A percentile compares a stretch with the other conserved stretches of the same genome.
Conservation (phyloP, 2,329 filamentous ascomycete species). For the Clonostachys rosea region DNA sequence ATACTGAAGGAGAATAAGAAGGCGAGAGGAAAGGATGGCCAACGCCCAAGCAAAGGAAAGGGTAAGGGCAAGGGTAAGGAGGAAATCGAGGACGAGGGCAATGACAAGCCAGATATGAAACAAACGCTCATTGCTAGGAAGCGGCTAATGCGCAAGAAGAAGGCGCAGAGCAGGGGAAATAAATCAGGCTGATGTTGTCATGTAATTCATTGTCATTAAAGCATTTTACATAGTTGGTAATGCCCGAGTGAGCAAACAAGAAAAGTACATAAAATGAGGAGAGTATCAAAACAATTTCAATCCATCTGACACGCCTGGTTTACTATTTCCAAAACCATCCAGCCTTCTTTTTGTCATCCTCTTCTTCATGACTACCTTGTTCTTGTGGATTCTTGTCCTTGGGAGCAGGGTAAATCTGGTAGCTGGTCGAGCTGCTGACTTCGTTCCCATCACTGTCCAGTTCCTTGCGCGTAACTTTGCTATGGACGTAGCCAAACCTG, state of each 20-base stretch:
- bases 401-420: conserved; percentile 18
- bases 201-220: neutral
- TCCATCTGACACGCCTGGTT: too few species aligned
- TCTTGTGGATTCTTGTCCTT: conserved; percentile 8
- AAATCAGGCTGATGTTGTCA: conserved; percentile 6
- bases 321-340: conserved; percentile 12
- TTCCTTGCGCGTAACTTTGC: conserved; percentile 30
- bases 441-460: conserved; percentile 34
- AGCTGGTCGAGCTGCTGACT: conserved; percentile 28
- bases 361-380: neutral
- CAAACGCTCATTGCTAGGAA: conserved; percentile 85
- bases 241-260: conserved; percentile 2
- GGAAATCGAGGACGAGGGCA: conserved; percentile 33
- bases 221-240: neutral
- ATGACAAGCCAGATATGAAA: conserved; percentile 35
- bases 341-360: conserved; percentile 1
- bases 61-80: conserved; percentile 12
- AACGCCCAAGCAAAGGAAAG: conserved; percentile 27
- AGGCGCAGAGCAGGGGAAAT: conserved; percentile 32
- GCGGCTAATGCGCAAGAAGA: conserved; percentile 71
- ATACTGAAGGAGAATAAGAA: conserved; percentile 15
- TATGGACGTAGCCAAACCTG: conserved; percentile 33
- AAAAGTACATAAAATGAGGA: neutral
- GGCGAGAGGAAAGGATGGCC: conserved; percentile 19
- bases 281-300: too few species aligned